A percentile compares a stretch with the other conserved stretches of the same genome.
Evolutionary conservation across 768 basidiomycete genomes (phyloP).

Genomic region (Pleurotus tuber-regium): DNA sequence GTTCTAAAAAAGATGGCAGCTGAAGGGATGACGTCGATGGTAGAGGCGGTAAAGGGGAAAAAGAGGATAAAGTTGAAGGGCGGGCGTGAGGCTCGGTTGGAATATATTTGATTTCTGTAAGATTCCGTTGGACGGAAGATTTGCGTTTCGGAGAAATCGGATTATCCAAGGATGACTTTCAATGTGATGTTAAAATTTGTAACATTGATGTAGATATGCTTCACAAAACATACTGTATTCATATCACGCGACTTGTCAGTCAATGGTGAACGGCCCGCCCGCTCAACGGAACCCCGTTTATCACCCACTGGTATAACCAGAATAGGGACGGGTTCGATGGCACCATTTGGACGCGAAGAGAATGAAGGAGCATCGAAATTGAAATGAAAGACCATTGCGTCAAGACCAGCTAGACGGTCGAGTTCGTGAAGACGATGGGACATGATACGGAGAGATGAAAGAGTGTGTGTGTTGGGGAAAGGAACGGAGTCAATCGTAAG

Average conservation of each 20-base stretch:
- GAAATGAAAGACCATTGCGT: constrained; percentile 36
- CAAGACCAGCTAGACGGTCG: constrained; percentile 42
- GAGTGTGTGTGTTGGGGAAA: constrained; percentile 14
- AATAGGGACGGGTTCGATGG: constrained; percentile 13
- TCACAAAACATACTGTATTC: constrained; percentile 24
- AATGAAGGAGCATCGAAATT: constrained; percentile 19
- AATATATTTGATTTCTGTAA: neutral
- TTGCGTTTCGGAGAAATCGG: constrained; percentile 1
- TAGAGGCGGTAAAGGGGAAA: constrained; percentile 29
- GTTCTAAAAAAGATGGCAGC: constrained; percentile 34
- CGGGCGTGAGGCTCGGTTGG: neutral
- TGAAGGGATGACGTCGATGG: constrained; percentile 36
- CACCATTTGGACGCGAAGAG: constrained; percentile 23
- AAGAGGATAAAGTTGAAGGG: neutral
- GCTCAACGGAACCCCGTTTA: neutral
- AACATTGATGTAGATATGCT: no score
- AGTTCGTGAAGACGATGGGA: constrained; percentile 33
- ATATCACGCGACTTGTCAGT: constrained; percentile 26
- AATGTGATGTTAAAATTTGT: neutral
- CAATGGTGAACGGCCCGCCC: constrained; percentile 26
- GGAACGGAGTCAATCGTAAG: constrained; percentile 6
- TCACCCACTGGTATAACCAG: constrained; percentile 14
- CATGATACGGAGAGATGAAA: constrained; percentile 10
- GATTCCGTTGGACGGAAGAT: neutral
- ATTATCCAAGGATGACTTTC: neutral